Evolutionary conservation across 495 filamentous ascomycete genomes (phyloP).

Genomic region (Talaromyces wortmannii): DNA sequence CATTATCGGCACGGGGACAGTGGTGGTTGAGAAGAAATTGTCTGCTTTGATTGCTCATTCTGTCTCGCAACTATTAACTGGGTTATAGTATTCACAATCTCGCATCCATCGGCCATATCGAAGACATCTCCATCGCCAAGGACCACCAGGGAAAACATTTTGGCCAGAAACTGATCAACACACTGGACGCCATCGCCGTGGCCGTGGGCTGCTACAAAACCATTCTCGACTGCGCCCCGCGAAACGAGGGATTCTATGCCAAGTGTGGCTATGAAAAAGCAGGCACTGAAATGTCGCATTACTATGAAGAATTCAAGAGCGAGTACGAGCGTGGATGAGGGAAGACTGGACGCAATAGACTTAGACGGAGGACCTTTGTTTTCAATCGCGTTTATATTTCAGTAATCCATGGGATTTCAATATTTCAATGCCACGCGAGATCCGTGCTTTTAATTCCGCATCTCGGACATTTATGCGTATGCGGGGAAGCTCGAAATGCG

Average conservation of each 20-base stretch:
- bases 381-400: not conserved
- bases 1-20: not conserved
- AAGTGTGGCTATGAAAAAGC: conserved; percentile 4
- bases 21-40: conserved; percentile 5
- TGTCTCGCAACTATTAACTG: not conserved
- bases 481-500: no score
- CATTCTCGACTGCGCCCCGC: not conserved
- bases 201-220: not conserved
- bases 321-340: not conserved
- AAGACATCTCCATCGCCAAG: conserved; percentile 2
- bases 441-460: no score
- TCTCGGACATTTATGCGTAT: no score
- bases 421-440: no score
- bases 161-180: conserved; percentile 2
- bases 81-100: conserved; percentile 20
- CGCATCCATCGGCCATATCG: conserved; percentile 6
- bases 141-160: conserved; percentile 6
- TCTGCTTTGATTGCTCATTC: not conserved
- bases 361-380: not conserved
- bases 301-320: conserved; percentile 1
- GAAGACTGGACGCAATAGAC: not conserved
- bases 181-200: not conserved
- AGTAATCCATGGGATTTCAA: no score
- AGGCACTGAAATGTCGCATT: conserved; percentile 1
- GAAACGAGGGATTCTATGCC: conserved; percentile 1